Evolutionary conservation across 495 filamentous ascomycete species (phyloP).

Genomic region (Hypoxylon perforatum): DNA sequence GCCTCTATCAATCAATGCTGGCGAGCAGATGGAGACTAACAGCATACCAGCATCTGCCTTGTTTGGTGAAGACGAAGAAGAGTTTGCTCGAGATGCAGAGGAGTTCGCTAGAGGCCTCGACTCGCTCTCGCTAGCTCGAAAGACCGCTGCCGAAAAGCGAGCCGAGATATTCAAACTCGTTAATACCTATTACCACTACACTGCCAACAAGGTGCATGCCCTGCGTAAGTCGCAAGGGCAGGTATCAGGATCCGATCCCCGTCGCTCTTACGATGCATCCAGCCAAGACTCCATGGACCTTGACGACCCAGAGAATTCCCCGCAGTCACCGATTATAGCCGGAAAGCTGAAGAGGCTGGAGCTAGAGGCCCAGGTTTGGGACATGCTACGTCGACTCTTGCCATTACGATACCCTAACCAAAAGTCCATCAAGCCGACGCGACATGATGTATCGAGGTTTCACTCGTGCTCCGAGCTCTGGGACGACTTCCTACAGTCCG

Average conservation of each 20-base stretch:
- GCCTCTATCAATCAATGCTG: slow-evolving; percentile 21
- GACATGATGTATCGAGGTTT: slow-evolving; percentile 43
- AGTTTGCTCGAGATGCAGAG: slow-evolving; percentile 55
- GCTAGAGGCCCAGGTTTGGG: slow-evolving; percentile 87
- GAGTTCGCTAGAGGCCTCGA: slow-evolving; percentile 59
- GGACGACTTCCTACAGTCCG: slow-evolving; percentile 60
- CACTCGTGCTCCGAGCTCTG: slow-evolving; percentile 52
- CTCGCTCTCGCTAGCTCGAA: slow-evolving; percentile 45
- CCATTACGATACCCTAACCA: slow-evolving; percentile 59
- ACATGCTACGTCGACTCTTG: slow-evolving; percentile 73
- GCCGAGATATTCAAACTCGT: slow-evolving; percentile 57
- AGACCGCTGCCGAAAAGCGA: slow-evolving; percentile 52
- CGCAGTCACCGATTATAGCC: slow-evolving; percentile 42
- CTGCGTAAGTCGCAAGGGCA: slow-evolving; percentile 49
- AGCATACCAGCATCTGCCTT: slow-evolving; percentile 17
- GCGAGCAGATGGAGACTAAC: slow-evolving; percentile 25
- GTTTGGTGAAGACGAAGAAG: slow-evolving; percentile 35
- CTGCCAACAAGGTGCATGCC: slow-evolving; percentile 49
- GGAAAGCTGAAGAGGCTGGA: slow-evolving; percentile 55
- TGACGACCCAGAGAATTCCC: slow-evolving; percentile 58
- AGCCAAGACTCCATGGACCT: slow-evolving; percentile 70
- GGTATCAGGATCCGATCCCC: slow-evolving; percentile 13
- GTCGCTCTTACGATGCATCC: slow-evolving; percentile 64
- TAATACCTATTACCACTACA: slow-evolving; percentile 57
- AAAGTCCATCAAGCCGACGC: slow-evolving; percentile 45